Evolutionary conservation across 2,329 filamentous ascomycete species (phyloP).

Genomic region (Lecanoromycetidae sp.): DNA sequence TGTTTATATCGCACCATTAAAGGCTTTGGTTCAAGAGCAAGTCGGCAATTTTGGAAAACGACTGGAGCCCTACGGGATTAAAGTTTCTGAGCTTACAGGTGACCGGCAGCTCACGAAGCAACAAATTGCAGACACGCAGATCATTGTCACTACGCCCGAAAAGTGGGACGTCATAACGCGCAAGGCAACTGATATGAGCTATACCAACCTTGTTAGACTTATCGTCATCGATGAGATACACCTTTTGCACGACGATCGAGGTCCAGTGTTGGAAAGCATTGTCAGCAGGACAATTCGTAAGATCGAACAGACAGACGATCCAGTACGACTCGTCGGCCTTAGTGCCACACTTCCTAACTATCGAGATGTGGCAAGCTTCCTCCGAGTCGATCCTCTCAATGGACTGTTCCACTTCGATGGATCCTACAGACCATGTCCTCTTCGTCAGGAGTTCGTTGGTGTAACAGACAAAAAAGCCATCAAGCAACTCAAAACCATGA

Average conservation of each 20-base stretch:
- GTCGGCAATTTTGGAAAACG: slow-evolving; percentile 94
- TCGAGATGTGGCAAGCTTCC: slow-evolving; percentile 85
- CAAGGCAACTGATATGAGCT: slow-evolving; percentile 92
- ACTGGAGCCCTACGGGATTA: slow-evolving; percentile 79
- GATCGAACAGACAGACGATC: slow-evolving; percentile 86
- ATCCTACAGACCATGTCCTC: slow-evolving; percentile 80
- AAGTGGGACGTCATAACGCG: slow-evolving; percentile 99
- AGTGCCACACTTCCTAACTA: slow-evolving; percentile 96
- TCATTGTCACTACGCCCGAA: slow-evolving; percentile 96
- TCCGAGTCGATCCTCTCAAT: slow-evolving; percentile 74
- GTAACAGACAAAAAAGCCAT: slow-evolving; percentile 97
- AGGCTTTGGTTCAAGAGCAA: slow-evolving; percentile 93
- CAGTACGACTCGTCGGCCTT: slow-evolving; percentile 79
- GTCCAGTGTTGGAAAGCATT: slow-evolving; percentile 91
- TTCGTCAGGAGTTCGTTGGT: slow-evolving; percentile 94
- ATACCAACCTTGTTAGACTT: slow-evolving; percentile 90
- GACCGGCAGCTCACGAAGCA: slow-evolving; percentile 97
- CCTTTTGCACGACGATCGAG: slow-evolving; percentile 91
- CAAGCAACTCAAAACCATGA: slow-evolving; percentile 98
- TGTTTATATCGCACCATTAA: slow-evolving; percentile 90
- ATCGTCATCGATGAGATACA: slow-evolving; percentile 98
- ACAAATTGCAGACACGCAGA: slow-evolving; percentile 93
- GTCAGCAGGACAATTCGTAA: slow-evolving; percentile 87
- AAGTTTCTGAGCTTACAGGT: slow-evolving; percentile 89
- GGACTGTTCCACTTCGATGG: slow-evolving; percentile 95